These are phyloP conservation scores for Casuarina cunninghamiana DNA, from an alignment of 306 rosid genomes.

Conservation along the genomic window DNA sequence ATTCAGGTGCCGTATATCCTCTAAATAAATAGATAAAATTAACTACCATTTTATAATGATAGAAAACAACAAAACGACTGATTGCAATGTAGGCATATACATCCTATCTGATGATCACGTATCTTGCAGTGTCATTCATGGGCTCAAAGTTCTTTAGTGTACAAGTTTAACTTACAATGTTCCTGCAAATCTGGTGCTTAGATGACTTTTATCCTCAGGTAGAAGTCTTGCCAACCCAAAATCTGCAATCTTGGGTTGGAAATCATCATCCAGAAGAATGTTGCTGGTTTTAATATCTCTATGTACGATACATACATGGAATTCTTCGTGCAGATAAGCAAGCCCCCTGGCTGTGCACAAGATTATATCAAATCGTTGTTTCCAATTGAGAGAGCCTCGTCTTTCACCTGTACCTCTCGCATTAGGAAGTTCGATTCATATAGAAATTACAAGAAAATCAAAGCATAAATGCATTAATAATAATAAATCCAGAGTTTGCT, in stretches of 20 bases:
- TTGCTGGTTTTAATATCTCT: constrained; percentile 71
- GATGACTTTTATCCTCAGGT: constrained; percentile 59
- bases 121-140: neutral
- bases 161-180: constrained; percentile 51
- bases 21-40: neutral
- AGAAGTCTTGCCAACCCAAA: constrained; percentile 76
- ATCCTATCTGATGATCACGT: neutral
- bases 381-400: constrained; percentile 59
- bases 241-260: constrained; percentile 67
- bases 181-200: constrained; percentile 73
- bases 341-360: constrained; percentile 68
- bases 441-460: neutral
- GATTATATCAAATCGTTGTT: constrained; percentile 52
- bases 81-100: neutral
- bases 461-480: too few relatives aligned
- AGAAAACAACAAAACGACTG: neutral
- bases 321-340: constrained; percentile 72
- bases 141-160: too few relatives aligned
- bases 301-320: constrained; percentile 66
- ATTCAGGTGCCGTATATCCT: constrained; percentile 80
- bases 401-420: constrained; percentile 34
- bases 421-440: too few relatives aligned
- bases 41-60: neutral
- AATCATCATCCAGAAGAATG: constrained; percentile 63
- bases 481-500: too few relatives aligned